Base-by-base conservation (phyloP, 371 early-diverging fungal species). In the Mucor lusitanicus region DNA sequence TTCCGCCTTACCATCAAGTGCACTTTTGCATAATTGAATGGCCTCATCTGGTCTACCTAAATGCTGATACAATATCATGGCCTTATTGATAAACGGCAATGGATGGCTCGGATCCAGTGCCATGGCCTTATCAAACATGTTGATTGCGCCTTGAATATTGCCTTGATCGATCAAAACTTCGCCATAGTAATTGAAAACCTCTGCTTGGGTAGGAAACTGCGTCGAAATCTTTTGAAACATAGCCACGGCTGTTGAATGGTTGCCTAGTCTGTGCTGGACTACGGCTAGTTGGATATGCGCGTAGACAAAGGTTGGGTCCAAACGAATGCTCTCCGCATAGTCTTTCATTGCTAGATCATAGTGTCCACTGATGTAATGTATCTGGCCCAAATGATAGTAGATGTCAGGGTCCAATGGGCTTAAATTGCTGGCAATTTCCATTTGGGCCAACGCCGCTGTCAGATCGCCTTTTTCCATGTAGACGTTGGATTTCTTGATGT, bases 101-200 rank as follows among this genome's bases (percentile, higher is more conserved):
- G 97, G 94, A 74, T 91, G 91, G 28, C 79, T 79, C 7, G 87
- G 82, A 59, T 87, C 84, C 69, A 93, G 68, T 27, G 80, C 74
- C 64, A 91, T 87, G 17, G 93, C 90, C 70, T 91, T 92, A 67
- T 89, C 87, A 70, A 93, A 93, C 73, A 84, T 80, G 19, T 86
- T 84, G 56, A 82, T 71, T 12, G 94, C 92, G 59, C 92, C 89
- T 5, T 86, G 86, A 40, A 88, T 82, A 46, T 84, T 82, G 71
- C 91, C 91, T 72, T 92, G 91, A 71, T 97, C 97, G 59, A 94
- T 80, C 42, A 96, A 74, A 19, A 98, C 84, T 81, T 98, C 98
- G 67, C 96, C 97, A 63, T 94, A 94, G 82, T 96, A 97, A 86
- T 97, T 97, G 87, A 85, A 93, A 21, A 96, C 90, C 69, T 98